Base-by-base conservation (phyloP, 2,329 filamentous ascomycete genomes). In the Arthroderma uncinatum region DNA sequence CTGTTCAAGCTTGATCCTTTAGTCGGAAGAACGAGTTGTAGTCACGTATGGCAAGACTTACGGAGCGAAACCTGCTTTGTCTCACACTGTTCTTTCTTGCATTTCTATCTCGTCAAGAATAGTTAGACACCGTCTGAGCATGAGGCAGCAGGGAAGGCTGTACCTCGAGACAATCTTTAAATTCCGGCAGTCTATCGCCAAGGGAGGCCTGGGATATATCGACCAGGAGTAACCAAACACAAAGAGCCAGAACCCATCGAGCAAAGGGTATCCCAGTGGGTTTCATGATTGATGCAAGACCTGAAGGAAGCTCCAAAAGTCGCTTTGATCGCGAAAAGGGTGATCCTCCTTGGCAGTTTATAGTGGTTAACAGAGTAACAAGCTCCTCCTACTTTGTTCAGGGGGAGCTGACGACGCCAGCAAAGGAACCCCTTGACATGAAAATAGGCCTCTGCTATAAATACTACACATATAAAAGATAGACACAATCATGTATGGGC, bases 121-220 rank as follows among this genome's bases (percentile, higher is more conserved):
- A 16, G 36, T 37, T 16, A 53, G 30, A 36, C 33, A 28, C 4
- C 19, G 8, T 53, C 33, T 25, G 16, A 28, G 21, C 19, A 2
- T 23, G 23, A 47, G 6, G 19, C 5, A 21, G 19, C 21, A 47
- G 40, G 19, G 9, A 23, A 21, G 21, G 55, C 71, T 75, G 62
- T 76, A 95, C 92, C 78, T 89, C 74, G 55, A 97, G 82, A 70
- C 93, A 98, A 71, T 90, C 79, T 68, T 79, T 81, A 70, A 98
- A 98, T 66, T 95, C 90, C 16, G 89, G 89, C 59, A 95, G 77
- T 57, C 83, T 80, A 71, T 98, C 93, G 62, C 93, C 93, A 53
- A 84, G 66, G 3, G 91, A 96, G 28, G 90, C 93, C 56, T 77
- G 72, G 14, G 76, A 72, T 21, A 66, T 65, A 40, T 69, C 69